Conservation (phyloP, 225 moss, liverwort and hornwort genomes). For the Pleurozium schreberi region DNA sequence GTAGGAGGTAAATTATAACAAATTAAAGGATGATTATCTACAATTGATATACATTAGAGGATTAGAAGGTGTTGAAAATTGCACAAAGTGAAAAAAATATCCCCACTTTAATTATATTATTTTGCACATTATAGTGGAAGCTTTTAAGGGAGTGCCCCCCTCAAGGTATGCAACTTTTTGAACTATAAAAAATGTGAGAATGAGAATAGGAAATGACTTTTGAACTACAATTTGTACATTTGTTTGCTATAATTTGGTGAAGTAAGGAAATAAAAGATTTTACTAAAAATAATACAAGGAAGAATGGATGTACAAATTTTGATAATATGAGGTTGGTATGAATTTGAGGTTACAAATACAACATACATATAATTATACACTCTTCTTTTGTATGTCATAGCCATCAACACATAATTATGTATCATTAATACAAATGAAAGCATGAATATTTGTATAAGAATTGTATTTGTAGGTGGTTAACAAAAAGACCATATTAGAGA, state of each 20-base stretch:
- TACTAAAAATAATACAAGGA: background rate
- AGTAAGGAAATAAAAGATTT: too few relatives aligned
- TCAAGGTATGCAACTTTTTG: background rate
- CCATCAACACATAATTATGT: background rate
- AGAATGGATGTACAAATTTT: background rate
- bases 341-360: background rate
- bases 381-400: background rate
- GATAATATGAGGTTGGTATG: background rate
- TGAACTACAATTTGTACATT: background rate
- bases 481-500: too few relatives aligned
- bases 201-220: background rate
- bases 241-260: background rate
- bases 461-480: background rate
- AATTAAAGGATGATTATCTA: background rate
- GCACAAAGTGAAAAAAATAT: background rate
- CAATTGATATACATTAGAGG: background rate
- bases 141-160: background rate
- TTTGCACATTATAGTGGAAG: background rate
- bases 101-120: rapidly evolving
- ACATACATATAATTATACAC: background rate
- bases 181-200: background rate
- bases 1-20: background rate
- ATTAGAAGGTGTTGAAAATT: background rate
- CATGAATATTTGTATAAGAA: background rate
- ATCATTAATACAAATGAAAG: background rate